Conservation (phyloP, 2,329 filamentous ascomycete genomes). For the Hysterium pulicare region DNA sequence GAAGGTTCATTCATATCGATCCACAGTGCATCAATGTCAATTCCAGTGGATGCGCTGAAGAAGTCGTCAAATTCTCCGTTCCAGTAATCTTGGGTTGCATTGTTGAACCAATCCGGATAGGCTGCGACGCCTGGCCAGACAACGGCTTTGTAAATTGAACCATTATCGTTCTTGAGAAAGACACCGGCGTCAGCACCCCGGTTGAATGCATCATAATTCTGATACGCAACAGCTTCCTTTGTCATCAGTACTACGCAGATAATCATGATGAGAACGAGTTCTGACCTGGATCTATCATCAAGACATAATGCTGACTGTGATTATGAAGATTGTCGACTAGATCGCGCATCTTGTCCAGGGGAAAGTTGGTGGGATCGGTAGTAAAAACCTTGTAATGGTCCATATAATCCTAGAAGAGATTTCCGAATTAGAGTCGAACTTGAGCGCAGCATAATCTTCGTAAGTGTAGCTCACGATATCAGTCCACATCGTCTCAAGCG, state of each 20-base stretch:
- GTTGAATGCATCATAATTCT: constrained; percentile 55
- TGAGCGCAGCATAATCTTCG: neutral
- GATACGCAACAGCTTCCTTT: constrained; percentile 48
- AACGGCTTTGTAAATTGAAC: constrained; percentile 56
- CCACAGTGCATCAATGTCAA: constrained; percentile 73
- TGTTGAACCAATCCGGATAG: constrained; percentile 74
- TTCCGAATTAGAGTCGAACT: neutral
- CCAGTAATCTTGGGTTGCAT: constrained; percentile 64
- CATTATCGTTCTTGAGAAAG: constrained; percentile 54
- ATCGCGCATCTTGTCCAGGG: constrained; percentile 58
- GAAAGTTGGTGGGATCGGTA: constrained; percentile 60
- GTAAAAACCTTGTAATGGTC: constrained; percentile 57
- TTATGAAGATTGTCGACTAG: constrained; percentile 63
- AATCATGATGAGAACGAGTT: neutral
- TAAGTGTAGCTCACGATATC: constrained; percentile 57
- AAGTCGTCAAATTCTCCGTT: constrained; percentile 64
- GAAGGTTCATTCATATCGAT: constrained; percentile 31
- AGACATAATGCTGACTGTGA: constrained; percentile 65
- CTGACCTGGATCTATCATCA: constrained; percentile 69
- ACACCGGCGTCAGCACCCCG: constrained; percentile 55
- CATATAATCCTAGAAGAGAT: constrained; percentile 56
- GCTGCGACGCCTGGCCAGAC: constrained; percentile 74
- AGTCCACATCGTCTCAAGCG: constrained; percentile 69
- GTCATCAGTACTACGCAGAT: constrained; percentile 41
- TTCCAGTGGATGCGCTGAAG: constrained; percentile 60